Evolutionary conservation across 108 stramenopile genomes (phyloP), one percentile per base, ranked within the genome.

Genomic region (Parietichytrium sp.): DNA sequence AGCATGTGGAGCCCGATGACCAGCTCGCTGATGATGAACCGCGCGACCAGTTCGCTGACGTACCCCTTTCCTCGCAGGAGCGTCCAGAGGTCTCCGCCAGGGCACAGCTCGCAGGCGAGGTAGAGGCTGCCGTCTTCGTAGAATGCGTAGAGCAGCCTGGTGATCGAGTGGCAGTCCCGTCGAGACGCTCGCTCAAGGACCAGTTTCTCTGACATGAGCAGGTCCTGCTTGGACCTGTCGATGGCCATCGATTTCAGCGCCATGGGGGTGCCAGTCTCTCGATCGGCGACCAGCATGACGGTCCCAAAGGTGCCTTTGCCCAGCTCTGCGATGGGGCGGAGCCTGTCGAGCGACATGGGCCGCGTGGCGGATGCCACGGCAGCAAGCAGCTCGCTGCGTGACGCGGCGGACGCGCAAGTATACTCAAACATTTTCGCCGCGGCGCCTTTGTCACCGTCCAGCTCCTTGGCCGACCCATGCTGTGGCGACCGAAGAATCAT

Each of bases 41-140:
- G 86, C 2, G 96, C 94, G 6, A 90, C 82, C 13, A 85, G 79
- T 4, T 97, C 85, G 15, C 95, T 95, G 16, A 98, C 85, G 8
- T 95, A 23, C 3, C 45, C 45, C 20, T 72, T 72, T 42, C 45
- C 38, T 23, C 61, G 6, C 8, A 72, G 20, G 3, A 72, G 20
- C 38, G 61, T 42, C 61, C 61, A 72, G 13, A 72, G 33, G 61
- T 72, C 61, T 33, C 61, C 61, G 3, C 38, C 36, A 6, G 61
- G 61, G 33, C 61, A 72, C 38, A 72, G 61, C 3, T 72, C 61
- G 61, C 61, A 72, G 38, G 61, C 61, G 45, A 72, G 45, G 33
- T 72, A 72, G 13, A 72, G 18, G 38, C 38, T 42, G 33, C 61
- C 61, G 42, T 10, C 13, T n/a, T 72, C 61, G 42, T 72, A 38